A percentile compares a stretch with the other conserved stretches of the same genome.
Conservation (phyloP, 2,329 filamentous ascomycete genomes). For the Aspergillus carbonarius region DNA sequence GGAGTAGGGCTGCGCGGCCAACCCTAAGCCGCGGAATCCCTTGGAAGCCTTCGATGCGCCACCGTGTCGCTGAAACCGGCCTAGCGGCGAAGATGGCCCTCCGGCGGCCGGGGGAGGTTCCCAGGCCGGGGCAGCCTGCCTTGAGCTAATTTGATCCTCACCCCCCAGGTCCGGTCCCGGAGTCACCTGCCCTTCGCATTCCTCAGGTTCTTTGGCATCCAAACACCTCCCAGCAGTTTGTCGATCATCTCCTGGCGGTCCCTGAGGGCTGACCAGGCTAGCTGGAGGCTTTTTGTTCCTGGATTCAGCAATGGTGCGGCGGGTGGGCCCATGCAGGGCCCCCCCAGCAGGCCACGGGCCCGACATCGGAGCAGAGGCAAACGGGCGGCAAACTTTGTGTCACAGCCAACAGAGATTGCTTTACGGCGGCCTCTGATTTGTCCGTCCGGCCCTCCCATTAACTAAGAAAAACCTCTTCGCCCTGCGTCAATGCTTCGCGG, state of each 20-base stretch:
- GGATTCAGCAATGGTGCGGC: not conserved
- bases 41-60: not conserved
- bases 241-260: not conserved
- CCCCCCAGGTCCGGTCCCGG: not conserved
- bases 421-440: not conserved
- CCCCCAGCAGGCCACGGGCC: not conserved
- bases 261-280: not conserved
- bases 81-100: not conserved
- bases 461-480: constrained; percentile 6
- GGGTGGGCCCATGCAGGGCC: not conserved
- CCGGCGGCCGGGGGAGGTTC: not conserved
- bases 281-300: not conserved
- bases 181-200: not conserved
- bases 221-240: not conserved
- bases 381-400: constrained; percentile 4
- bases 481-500: not conserved
- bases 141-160: not conserved
- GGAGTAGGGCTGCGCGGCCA: not conserved
- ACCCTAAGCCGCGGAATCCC: not conserved
- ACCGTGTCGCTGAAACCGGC: not conserved
- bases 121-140: not conserved
- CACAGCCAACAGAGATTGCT: constrained; percentile 4
- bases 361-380: constrained; percentile 1
- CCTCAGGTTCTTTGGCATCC: not conserved
- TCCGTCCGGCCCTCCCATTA: not conserved